phyloP scores from a whole-genome alignment of 169 alveolate genomes.

The Eimeria praecox region DNA sequence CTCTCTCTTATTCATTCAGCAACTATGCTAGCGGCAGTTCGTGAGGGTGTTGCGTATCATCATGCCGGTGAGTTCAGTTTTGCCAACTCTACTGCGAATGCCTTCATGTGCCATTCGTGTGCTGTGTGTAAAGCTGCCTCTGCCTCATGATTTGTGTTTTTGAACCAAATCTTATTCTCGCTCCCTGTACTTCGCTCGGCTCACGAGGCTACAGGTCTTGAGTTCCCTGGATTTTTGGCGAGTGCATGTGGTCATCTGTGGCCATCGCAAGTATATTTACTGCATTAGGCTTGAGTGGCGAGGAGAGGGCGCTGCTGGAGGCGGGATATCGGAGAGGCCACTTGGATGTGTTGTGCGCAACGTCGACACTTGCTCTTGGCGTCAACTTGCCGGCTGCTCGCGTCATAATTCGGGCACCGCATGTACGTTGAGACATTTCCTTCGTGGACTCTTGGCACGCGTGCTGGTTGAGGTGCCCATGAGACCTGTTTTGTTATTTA shows the following conservation, averaged over 20 bases:
- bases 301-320: slow-evolving; percentile 88
- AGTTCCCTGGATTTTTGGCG: not conserved
- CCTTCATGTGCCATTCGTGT: slow-evolving; percentile 78
- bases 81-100: not conserved
- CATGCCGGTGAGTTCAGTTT: slow-evolving; percentile 81
- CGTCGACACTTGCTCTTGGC: slow-evolving; percentile 93
- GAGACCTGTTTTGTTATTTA: not conserved
- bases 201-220: not conserved
- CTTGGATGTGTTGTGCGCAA: slow-evolving; percentile 87
- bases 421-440: slow-evolving; percentile 83
- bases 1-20: slow-evolving; percentile 21
- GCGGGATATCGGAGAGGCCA: slow-evolving; percentile 85
- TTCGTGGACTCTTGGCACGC: not conserved
- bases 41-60: slow-evolving; percentile 90
- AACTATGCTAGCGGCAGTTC: slow-evolving; percentile 64
- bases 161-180: not conserved
- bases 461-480: not conserved
- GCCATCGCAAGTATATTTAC: not conserved
- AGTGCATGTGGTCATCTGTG: not conserved
- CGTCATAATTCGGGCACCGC: slow-evolving; percentile 88
- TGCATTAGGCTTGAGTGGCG: slow-evolving; percentile 83
- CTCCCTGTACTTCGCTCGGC: not conserved
- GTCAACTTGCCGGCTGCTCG: slow-evolving; percentile 93
- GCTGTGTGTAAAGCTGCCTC: not conserved
- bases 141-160: not conserved